A percentile compares a stretch with the other conserved stretches of the same genome.
These are phyloP conservation scores for Aspergillus sp. DNA, from an alignment of 2,329 filamentous ascomycete genomes.

Conservation along the genomic window DNA sequence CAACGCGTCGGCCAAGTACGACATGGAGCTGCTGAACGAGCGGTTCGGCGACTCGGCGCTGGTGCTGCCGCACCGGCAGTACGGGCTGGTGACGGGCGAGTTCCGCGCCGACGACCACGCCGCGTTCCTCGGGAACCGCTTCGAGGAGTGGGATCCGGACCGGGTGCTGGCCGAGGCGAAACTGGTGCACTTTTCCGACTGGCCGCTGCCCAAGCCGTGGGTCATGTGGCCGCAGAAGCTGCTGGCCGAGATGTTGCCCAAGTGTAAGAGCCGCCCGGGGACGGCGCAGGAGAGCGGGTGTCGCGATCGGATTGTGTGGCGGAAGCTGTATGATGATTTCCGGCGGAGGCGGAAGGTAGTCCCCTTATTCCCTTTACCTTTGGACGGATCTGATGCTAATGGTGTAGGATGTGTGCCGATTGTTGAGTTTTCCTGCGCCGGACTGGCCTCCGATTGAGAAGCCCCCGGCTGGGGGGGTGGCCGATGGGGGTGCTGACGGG, in stretches of 20 bases:
- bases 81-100: slow-evolving; percentile 62
- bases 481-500: too few species aligned
- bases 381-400: not conserved
- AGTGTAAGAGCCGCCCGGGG: slow-evolving; percentile 34
- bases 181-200: slow-evolving; percentile 69
- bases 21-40: slow-evolving; percentile 68
- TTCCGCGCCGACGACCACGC: slow-evolving; percentile 57
- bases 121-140: slow-evolving; percentile 49
- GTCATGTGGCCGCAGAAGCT: slow-evolving; percentile 41
- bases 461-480: not conserved
- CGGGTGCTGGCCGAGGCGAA: slow-evolving; percentile 59
- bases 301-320: slow-evolving; percentile 38
- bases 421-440: slow-evolving; percentile 39
- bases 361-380: not conserved
- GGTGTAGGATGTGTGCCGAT: slow-evolving; percentile 10
- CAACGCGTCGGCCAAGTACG: slow-evolving; percentile 42
- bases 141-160: slow-evolving; percentile 60
- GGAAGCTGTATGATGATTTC: slow-evolving; percentile 37
- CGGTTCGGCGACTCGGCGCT: slow-evolving; percentile 59
- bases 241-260: slow-evolving; percentile 32
- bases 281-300: slow-evolving; percentile 37
- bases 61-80: slow-evolving; percentile 63
- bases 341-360: slow-evolving; percentile 26
- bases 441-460: slow-evolving; percentile 23
- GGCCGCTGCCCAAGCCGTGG: slow-evolving; percentile 68